Evolutionary conservation across 805 yeast species (phyloP).

Genomic region (Barnettozyma sp.): DNA sequence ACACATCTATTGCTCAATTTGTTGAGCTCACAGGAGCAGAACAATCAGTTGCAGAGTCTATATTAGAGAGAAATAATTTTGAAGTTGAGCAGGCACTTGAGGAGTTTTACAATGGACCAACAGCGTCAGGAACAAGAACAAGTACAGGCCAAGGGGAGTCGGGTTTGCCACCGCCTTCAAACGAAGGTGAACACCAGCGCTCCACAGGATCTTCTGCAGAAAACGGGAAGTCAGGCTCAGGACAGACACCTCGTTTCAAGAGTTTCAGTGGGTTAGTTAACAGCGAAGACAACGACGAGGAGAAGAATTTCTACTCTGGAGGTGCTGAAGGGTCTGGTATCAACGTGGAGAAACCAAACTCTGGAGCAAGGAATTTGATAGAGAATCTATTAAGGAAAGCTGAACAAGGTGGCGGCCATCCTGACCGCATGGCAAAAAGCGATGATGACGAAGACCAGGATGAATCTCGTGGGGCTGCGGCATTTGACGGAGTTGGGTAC

Average conservation of each 20-base stretch:
- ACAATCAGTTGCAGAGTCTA: slow-evolving; percentile 15
- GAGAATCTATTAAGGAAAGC: slow-evolving; percentile 62
- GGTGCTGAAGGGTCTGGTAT: slow-evolving; percentile 69
- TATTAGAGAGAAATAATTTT: slow-evolving; percentile 25
- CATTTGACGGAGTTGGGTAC: slow-evolving; percentile 35
- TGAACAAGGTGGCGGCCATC: slow-evolving; percentile 48
- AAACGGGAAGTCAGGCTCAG: too few relatives aligned
- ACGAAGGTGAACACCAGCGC: slow-evolving; percentile 1
- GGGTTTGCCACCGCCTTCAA: too few relatives aligned
- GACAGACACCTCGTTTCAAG: slow-evolving; percentile 27
- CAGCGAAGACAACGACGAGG: slow-evolving; percentile 42
- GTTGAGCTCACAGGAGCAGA: slow-evolving; percentile 19
- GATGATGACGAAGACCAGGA: slow-evolving; percentile 32
- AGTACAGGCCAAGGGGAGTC: slow-evolving; percentile 4
- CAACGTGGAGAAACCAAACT: slow-evolving; percentile 66
- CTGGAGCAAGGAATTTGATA: slow-evolving; percentile 37
- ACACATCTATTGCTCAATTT: slow-evolving; percentile 12
- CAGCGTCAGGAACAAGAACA: slow-evolving; percentile 10
- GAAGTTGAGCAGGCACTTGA: slow-evolving; percentile 27
- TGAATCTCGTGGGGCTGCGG: too few relatives aligned
- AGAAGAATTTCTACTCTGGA: slow-evolving; percentile 58
- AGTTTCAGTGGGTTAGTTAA: slow-evolving; percentile 33
- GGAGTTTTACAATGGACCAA: slow-evolving; percentile 26
- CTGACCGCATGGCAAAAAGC: slow-evolving; percentile 17
- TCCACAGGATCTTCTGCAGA: slow-evolving; percentile 3